These are phyloP conservation scores for Mucor sp. DNA, from an alignment of 371 early-diverging fungal species.

Conservation along the genomic window DNA sequence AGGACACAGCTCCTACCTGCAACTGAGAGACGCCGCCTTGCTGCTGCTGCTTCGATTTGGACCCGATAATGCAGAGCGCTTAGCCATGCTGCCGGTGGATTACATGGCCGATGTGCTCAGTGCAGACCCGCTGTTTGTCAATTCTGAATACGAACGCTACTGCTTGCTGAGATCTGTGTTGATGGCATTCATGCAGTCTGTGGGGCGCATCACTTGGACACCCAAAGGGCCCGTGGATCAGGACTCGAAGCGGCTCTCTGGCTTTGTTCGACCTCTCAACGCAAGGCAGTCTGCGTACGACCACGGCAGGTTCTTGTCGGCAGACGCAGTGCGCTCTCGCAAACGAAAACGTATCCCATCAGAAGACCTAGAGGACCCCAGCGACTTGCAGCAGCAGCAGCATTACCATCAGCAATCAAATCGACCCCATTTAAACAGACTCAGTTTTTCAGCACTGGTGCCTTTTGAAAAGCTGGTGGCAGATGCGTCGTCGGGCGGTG, in stretches of 20 bases:
- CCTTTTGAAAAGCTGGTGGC: constrained; percentile 44
- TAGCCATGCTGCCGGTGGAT: constrained; percentile 44
- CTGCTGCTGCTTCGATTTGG: constrained; percentile 43
- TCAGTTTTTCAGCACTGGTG: constrained; percentile 43
- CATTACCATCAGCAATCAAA: too few species aligned
- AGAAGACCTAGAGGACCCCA: constrained; percentile 24
- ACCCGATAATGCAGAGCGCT: constrained; percentile 30
- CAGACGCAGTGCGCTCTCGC: constrained; percentile 26
- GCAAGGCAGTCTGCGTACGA: neutral
- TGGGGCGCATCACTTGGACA: constrained; percentile 50
- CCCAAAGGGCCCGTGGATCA: constrained; percentile 41
- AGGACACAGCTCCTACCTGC: constrained; percentile 33
- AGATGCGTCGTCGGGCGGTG: constrained; percentile 46
- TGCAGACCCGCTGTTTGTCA: constrained; percentile 46
- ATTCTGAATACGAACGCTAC: constrained; percentile 45
- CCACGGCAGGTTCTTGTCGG: constrained; percentile 10
- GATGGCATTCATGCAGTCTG: constrained; percentile 42
- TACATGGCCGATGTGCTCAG: constrained; percentile 52
- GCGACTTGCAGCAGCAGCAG: neutral
- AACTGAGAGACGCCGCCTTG: constrained; percentile 43
- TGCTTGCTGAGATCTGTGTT: constrained; percentile 36
- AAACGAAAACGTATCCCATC: constrained; percentile 50
- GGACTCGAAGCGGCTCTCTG: constrained; percentile 44
- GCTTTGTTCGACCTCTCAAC: constrained; percentile 30
- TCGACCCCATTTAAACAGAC: constrained; percentile 12